These are phyloP conservation scores for Juncus inflexus DNA, from an alignment of 176 grass and related monocot species.

Conservation along the genomic window DNA sequence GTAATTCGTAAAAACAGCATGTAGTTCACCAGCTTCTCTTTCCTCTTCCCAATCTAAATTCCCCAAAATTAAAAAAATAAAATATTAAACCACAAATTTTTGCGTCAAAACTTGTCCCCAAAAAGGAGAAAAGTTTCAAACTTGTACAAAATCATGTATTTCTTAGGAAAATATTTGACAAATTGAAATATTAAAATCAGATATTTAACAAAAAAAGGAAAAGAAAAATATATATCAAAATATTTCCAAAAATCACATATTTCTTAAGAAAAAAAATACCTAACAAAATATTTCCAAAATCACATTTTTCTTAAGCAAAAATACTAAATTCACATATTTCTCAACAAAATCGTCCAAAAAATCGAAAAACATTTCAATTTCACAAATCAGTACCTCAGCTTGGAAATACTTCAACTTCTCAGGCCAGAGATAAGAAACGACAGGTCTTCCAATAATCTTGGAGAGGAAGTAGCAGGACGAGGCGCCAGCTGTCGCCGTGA, in stretches of 20 bases:
- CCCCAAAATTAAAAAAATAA: neutral
- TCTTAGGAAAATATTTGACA: no score
- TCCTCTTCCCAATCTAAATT: conserved; percentile 80
- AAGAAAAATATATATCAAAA: no score
- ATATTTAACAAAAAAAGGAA: no score
- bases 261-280: no score
- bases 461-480: conserved; percentile 94
- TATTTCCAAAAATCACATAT: no score
- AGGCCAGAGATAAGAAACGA: conserved; percentile 86
- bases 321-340: conserved; percentile 5
- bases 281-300: no score
- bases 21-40: conserved; percentile 91
- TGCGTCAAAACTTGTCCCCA: neutral
- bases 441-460: conserved; percentile 87
- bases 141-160: no score
- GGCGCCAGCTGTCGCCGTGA: conserved; percentile 88
- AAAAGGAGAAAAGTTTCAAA: conserved; percentile 7
- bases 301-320: neutral
- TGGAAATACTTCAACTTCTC: conserved; percentile 92
- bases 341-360: conserved; percentile 10
- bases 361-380: conserved; percentile 11
- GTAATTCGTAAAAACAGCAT: conserved; percentile 99
- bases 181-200: no score
- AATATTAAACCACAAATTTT: neutral
- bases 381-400: conserved; percentile 59